Evolutionary conservation across 2,329 filamentous ascomycete species (phyloP).

Genomic region (Pestalotiopsis sp.): DNA sequence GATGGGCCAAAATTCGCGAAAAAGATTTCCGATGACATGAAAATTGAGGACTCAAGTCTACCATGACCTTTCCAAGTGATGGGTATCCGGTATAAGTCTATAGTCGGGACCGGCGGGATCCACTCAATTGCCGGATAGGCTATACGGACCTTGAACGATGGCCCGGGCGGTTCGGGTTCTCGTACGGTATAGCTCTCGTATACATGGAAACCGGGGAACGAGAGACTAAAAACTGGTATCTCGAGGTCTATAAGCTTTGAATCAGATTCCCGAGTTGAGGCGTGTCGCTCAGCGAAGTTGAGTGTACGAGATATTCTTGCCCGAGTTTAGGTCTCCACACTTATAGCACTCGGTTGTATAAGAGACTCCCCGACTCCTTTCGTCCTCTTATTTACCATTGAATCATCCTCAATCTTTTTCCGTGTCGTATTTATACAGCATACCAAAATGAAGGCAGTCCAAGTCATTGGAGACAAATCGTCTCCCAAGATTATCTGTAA

Average conservation of each 20-base stretch:
- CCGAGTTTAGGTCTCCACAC: too few species aligned
- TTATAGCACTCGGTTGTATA: too few species aligned
- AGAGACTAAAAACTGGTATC: background rate
- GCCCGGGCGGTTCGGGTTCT: background rate
- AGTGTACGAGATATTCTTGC: too few species aligned
- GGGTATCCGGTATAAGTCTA: background rate
- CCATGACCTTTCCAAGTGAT: background rate
- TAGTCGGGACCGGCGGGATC: conserved; percentile 17
- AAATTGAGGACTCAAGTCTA: background rate
- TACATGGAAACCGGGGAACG: background rate
- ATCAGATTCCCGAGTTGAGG: too few species aligned
- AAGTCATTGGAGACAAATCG: conserved; percentile 28
- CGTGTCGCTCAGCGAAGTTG: too few species aligned
- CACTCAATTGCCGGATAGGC: conserved; percentile 20
- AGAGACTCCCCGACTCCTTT: too few species aligned
- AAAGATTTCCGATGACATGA: background rate
- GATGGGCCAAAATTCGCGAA: background rate
- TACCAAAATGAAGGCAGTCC: conserved; percentile 34
- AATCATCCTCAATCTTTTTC: too few species aligned
- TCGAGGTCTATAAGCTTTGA: too few species aligned
- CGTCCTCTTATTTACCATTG: too few species aligned
- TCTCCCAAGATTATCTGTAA: conserved; percentile 22
- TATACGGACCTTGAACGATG: background rate
- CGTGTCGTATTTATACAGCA: too few species aligned
- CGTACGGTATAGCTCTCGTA: background rate